Conservation (phyloP, 768 basidiomycete genomes). For the Calocera cornea region DNA sequence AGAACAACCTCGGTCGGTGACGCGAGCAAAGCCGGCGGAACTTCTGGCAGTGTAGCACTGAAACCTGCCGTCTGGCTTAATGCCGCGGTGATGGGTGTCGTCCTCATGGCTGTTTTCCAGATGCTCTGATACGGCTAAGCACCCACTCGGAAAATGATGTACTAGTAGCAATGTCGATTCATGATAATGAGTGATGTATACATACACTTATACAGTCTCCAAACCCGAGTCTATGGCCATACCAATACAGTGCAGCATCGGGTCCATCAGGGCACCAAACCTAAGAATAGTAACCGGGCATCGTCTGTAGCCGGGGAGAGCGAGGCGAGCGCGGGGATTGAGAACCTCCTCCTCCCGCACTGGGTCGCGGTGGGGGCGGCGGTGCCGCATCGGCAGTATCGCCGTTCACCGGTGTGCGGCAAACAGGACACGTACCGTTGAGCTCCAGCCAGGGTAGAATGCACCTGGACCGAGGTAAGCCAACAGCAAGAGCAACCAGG, state of each 20-base stretch:
- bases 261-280: not conserved
- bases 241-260: not conserved
- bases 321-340: not conserved
- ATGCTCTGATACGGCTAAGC: not conserved
- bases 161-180: not conserved
- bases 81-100: not conserved
- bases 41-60: not conserved
- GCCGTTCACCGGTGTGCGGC: not conserved
- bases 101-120: not conserved
- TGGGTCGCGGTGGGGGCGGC: not conserved
- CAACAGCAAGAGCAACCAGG: not conserved
- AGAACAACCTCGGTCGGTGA: not conserved
- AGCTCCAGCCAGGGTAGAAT: constrained; percentile 2
- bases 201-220: not conserved
- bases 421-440: not conserved
- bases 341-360: not conserved
- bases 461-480: not conserved
- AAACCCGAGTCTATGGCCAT: not conserved
- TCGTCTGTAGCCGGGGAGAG: not conserved
- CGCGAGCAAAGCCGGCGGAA: not conserved
- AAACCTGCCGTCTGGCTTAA: not conserved
- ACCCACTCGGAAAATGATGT: not conserved
- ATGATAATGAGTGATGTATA: not conserved
- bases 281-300: no score
- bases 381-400: not conserved